Evolutionary conservation across 192 early-diverging fungal species (phyloP).

Genomic region (Umbelopsis ramanniana): DNA sequence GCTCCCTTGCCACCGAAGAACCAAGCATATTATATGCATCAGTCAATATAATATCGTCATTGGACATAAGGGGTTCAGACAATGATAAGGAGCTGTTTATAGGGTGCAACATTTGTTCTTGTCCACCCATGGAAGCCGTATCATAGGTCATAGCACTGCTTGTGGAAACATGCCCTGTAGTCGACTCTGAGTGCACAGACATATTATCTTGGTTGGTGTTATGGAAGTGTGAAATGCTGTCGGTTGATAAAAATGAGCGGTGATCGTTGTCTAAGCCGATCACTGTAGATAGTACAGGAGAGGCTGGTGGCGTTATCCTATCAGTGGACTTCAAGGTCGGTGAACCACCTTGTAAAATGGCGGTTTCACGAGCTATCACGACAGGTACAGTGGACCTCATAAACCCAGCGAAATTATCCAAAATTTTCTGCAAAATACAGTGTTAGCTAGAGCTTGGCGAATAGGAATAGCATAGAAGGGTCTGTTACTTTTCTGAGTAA

Average conservation of each 20-base stretch:
- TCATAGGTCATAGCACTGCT: too few relatives aligned
- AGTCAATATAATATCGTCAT: too few relatives aligned
- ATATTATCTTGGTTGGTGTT: background rate
- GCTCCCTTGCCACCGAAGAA: too few relatives aligned
- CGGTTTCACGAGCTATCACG: background rate
- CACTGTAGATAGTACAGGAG: background rate
- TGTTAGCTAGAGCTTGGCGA: too few relatives aligned
- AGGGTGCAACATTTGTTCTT: too few relatives aligned
- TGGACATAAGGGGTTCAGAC: too few relatives aligned
- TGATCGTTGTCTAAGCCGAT: background rate
- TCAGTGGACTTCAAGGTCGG: background rate
- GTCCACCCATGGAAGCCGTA: too few relatives aligned
- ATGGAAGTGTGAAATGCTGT: background rate
- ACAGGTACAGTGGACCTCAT: background rate
- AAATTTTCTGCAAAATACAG: background rate
- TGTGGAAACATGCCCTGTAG: background rate
- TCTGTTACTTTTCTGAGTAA: slow-evolving; percentile 6
- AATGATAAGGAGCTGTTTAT: too few relatives aligned
- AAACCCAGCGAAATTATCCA: slow-evolving; percentile 8
- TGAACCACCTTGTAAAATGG: background rate
- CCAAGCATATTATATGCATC: too few relatives aligned
- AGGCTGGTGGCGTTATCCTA: slow-evolving; percentile 7
- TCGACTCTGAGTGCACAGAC: background rate
- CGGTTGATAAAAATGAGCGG: background rate
- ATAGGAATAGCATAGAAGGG: too few relatives aligned